Evolutionary conservation across 2,329 filamentous ascomycete genomes (phyloP).

Genomic region (Epichloe brachyelytri): DNA sequence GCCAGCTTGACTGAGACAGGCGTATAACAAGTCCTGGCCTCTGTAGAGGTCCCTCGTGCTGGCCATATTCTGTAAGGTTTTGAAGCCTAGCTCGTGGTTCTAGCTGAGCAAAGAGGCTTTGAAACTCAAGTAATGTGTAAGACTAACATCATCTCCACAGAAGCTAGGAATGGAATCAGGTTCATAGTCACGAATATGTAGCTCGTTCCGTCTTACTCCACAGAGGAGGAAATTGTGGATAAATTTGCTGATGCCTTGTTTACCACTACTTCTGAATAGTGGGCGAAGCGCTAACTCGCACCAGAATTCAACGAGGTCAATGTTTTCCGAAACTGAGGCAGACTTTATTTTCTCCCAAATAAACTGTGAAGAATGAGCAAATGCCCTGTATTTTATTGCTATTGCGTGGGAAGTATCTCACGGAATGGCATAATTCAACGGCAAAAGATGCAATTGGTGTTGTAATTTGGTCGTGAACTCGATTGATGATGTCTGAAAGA

Average conservation of each 20-base stretch:
- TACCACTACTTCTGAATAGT: conserved; percentile 52
- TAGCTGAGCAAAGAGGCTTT: conserved; percentile 51
- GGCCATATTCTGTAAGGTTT: conserved; percentile 46
- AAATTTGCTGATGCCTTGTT: conserved; percentile 55
- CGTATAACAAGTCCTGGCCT: conserved; percentile 53
- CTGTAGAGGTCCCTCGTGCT: conserved; percentile 32
- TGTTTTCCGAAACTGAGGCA: conserved; percentile 37
- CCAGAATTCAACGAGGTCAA: conserved; percentile 51
- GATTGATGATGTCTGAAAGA: conserved; percentile 14
- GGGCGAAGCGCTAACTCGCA: conserved; percentile 55
- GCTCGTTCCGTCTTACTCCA: conserved; percentile 36
- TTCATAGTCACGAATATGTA: conserved; percentile 27
- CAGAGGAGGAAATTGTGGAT: conserved; percentile 61
- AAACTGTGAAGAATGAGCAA: conserved; percentile 35
- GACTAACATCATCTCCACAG: conserved; percentile 42
- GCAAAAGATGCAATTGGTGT: conserved; percentile 43
- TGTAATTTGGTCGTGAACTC: conserved; percentile 30
- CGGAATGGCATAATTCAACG: conserved; percentile 55
- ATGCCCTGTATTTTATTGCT: background rate
- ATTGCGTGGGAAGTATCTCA: conserved; percentile 22
- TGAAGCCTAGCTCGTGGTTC: conserved; percentile 44
- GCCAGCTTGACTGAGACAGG: conserved; percentile 68
- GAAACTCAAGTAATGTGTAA: conserved; percentile 64
- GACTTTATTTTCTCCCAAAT: conserved; percentile 70
- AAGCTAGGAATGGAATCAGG: conserved; percentile 40